phyloP scores from a whole-genome alignment of 2,329 filamentous ascomycete species.

The Trichoderma sp. region DNA sequence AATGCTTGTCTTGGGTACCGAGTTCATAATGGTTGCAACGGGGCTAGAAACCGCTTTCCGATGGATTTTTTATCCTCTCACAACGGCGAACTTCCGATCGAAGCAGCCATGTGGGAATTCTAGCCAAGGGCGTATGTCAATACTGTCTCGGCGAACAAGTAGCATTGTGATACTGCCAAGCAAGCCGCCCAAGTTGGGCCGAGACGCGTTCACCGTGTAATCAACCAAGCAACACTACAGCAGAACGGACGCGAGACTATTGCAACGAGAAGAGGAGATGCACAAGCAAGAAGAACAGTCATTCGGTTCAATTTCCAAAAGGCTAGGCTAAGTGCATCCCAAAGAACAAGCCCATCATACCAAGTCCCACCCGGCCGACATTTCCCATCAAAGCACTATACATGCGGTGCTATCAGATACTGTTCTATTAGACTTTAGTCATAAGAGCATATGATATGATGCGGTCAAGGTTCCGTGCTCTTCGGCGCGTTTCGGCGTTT shows the following conservation, averaged over 20 bases:
- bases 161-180: background rate
- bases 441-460: background rate
- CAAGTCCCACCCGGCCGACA: background rate
- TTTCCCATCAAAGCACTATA: background rate
- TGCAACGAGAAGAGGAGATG: background rate
- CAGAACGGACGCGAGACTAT: background rate
- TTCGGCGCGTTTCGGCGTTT: conserved; percentile 14
- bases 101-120: background rate
- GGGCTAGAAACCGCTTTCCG: background rate
- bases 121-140: background rate
- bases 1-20: background rate
- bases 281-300: background rate
- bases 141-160: background rate
- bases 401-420: background rate
- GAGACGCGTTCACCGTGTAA: background rate
- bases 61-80: background rate
- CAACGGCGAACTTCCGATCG: background rate
- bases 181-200: background rate
- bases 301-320: background rate
- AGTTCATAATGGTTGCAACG: background rate
- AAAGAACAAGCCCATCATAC: background rate
- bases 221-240: background rate
- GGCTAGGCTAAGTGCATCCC: background rate
- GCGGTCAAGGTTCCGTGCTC: background rate
- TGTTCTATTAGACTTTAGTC: background rate